These are phyloP conservation scores for Russula vinacea DNA, from an alignment of 768 basidiomycete species.

Conservation along the genomic window DNA sequence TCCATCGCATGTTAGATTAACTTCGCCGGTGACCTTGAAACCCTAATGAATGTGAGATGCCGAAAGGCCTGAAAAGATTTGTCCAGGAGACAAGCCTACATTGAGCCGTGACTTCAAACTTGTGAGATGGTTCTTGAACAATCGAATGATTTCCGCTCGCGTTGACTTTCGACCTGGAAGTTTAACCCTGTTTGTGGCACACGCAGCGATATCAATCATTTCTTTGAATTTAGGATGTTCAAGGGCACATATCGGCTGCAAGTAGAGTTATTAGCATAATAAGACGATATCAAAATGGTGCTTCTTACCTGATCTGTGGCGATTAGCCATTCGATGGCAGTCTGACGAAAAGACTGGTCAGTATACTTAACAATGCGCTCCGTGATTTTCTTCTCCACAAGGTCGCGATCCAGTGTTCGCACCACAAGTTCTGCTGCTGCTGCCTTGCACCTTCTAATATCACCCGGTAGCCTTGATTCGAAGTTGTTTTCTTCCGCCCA, in stretches of 20 bases:
- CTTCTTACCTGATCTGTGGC: not conserved
- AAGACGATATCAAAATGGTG: too few relatives aligned
- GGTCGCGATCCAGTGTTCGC: not conserved
- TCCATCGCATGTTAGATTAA: not conserved
- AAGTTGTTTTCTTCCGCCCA: not conserved
- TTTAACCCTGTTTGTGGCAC: constrained; percentile 40
- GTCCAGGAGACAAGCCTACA: not conserved
- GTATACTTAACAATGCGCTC: not conserved
- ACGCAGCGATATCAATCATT: not conserved
- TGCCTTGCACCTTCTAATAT: not conserved
- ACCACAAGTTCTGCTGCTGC: not conserved
- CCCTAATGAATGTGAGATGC: not conserved
- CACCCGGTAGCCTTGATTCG: not conserved
- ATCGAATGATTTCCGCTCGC: constrained; percentile 33
- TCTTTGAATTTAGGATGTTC: not conserved
- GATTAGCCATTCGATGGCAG: constrained; percentile 7
- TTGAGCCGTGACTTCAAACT: constrained; percentile 3
- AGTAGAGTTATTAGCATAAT: not conserved
- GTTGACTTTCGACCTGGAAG: constrained; percentile 37
- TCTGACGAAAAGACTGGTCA: not conserved
- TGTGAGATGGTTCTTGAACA: constrained; percentile 32
- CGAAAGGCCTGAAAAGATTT: not conserved
- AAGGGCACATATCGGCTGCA: not conserved
- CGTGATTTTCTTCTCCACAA: not conserved
- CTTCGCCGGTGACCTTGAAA: not conserved